Evolutionary conservation across 345 rosid species (phyloP).

Genomic region (Triadica sebifera): DNA sequence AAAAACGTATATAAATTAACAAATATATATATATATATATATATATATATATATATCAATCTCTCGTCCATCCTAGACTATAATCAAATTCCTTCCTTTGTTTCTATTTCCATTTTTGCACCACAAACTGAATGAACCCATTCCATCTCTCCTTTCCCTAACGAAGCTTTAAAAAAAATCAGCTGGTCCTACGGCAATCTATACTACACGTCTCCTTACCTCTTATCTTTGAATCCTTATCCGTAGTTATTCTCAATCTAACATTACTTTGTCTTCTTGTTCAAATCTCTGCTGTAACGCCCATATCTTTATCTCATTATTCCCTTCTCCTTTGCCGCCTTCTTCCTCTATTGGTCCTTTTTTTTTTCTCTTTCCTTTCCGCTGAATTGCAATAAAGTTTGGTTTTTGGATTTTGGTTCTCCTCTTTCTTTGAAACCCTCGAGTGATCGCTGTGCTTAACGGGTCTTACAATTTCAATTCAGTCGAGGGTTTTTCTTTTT

Average conservation of each 20-base stretch:
- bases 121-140: no score
- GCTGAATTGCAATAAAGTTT: not conserved
- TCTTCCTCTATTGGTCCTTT: not conserved
- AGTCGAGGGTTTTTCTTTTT: constrained; percentile 42
- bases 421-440: constrained; percentile 30
- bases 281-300: not conserved
- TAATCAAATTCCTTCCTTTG: not conserved
- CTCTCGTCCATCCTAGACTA: not conserved
- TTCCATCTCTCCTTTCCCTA: no score
- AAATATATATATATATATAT: no score
- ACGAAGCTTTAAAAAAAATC: no score
- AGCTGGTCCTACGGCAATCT: constrained; percentile 57
- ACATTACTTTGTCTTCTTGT: not conserved
- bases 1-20: no score
- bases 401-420: constrained; percentile 6
- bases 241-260: constrained; percentile 6
- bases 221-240: constrained; percentile 59
- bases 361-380: not conserved
- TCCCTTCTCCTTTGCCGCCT: not conserved
- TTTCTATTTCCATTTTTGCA: not conserved
- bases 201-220: constrained; percentile 35
- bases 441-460: constrained; percentile 40
- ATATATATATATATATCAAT: no score
- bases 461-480: constrained; percentile 33
- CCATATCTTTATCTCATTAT: not conserved